These are phyloP conservation scores for Solanum lycopersicoides DNA, from an alignment of 257 asterid species.

Conservation along the genomic window DNA sequence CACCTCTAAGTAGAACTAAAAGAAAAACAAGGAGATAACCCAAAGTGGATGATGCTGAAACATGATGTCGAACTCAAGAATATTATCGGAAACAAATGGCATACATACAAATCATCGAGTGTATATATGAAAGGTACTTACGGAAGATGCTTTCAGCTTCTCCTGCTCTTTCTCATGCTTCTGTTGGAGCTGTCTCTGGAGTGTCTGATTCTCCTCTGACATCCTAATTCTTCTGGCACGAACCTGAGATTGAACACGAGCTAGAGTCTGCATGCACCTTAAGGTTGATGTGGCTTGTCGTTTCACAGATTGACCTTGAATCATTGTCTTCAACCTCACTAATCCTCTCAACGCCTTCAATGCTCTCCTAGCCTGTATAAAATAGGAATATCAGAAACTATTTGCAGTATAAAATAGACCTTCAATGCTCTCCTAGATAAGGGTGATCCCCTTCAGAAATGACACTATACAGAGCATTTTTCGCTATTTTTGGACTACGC, in stretches of 20 bases:
- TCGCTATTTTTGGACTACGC: not conserved
- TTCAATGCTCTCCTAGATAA: not conserved
- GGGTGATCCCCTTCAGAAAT: not conserved
- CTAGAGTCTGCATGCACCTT: constrained; percentile 63
- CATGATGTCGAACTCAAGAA: not conserved
- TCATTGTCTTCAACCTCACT: constrained; percentile 50
- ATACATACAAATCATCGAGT: not conserved
- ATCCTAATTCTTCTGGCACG: constrained; percentile 49
- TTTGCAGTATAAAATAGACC: not conserved
- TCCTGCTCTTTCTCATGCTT: constrained; percentile 55
- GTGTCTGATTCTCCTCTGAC: constrained; percentile 50
- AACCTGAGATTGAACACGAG: constrained; percentile 61
- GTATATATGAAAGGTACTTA: constrained; percentile 21
- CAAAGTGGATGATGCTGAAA: not conserved
- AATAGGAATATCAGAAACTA: not conserved
- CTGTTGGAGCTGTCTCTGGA: constrained; percentile 64
- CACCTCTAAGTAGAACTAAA: not conserved
- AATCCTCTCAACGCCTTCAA: constrained; percentile 64
- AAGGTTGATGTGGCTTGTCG: constrained; percentile 59
- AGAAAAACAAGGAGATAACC: not conserved
- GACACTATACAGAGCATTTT: not conserved
- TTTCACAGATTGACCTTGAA: constrained; percentile 49
- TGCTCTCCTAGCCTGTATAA: constrained; percentile 59
- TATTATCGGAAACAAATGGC: not conserved
- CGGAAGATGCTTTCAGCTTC: constrained; percentile 37